These are phyloP conservation scores for Mrakia blollopis DNA, from an alignment of 768 basidiomycete species.

Conservation along the genomic window DNA sequence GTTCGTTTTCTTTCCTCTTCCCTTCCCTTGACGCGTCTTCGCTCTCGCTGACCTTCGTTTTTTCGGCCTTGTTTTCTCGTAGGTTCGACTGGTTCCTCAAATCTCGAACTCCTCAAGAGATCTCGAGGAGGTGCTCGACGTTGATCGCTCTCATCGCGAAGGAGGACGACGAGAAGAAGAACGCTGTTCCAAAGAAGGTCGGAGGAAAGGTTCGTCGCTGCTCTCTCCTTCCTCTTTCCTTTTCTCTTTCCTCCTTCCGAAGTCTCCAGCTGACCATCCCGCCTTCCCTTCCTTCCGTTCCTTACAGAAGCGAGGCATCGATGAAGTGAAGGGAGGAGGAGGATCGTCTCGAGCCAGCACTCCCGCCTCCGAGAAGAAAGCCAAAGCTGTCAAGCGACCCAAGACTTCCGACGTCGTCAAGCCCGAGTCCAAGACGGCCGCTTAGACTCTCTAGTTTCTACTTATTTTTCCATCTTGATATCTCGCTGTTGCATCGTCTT, in stretches of 20 bases:
- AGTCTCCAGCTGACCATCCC: background rate
- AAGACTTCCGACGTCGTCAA: conserved; percentile 2
- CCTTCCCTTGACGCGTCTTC: too few relatives aligned
- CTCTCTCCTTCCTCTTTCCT: background rate
- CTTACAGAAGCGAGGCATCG: conserved; percentile 34
- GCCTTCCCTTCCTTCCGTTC: background rate
- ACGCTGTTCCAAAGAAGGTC: conserved; percentile 45
- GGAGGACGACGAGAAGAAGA: conserved; percentile 67
- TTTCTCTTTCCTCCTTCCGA: background rate
- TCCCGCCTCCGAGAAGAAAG: conserved; percentile 17
- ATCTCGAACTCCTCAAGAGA: conserved; percentile 80
- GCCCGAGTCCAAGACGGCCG: background rate
- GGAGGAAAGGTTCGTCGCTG: background rate
- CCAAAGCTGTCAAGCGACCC: conserved; percentile 11
- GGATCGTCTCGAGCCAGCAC: conserved; percentile 27
- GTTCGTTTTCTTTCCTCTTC: conserved; percentile 30
- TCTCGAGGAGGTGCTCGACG: conserved; percentile 81
- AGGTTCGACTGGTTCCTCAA: conserved; percentile 97
- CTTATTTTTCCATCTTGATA: background rate
- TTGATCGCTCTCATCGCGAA: conserved; percentile 85
- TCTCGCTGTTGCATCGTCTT: background rate
- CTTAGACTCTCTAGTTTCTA: background rate
- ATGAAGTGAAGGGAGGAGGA: conserved; percentile 32
- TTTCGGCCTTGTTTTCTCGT: conserved; percentile 10
- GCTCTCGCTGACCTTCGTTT: background rate